Conservation (phyloP, 306 rosid species). For the Rosa chinensis region DNA sequence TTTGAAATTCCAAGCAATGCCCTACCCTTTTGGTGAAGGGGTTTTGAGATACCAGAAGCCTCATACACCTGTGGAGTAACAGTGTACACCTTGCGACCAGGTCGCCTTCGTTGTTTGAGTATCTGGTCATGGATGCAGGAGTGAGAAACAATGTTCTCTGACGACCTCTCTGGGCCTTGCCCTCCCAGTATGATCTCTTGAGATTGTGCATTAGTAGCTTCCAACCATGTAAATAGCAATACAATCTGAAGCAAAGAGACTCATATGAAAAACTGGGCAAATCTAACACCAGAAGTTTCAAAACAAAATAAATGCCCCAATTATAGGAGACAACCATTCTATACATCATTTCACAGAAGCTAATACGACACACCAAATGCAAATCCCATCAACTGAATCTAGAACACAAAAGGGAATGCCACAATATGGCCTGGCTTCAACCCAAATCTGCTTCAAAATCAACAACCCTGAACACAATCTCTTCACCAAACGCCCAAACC, state of each 20-base stretch:
- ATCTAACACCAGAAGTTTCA: background rate
- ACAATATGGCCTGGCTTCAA: background rate
- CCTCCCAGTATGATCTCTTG: conserved; percentile 41
- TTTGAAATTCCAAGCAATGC: conserved; percentile 64
- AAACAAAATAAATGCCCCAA: background rate
- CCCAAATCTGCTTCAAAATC: conserved; percentile 17
- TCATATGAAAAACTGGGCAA: background rate
- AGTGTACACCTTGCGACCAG: conserved; percentile 88
- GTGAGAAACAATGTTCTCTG: conserved; percentile 67
- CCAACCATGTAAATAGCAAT: conserved; percentile 54
- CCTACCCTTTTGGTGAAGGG: conserved; percentile 69
- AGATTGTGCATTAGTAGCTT: conserved; percentile 45
- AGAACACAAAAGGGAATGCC: background rate
- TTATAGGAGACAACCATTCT: background rate
- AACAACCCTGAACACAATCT: background rate
- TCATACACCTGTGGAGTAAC: conserved; percentile 80
- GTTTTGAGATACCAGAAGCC: conserved; percentile 42
- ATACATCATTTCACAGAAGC: background rate
- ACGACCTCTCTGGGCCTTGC: conserved; percentile 43
- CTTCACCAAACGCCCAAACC: conserved; percentile 5
- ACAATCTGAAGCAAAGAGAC: conserved; percentile 54
- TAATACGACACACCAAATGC: background rate
- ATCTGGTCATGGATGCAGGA: conserved; percentile 97
- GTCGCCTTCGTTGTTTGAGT: conserved; percentile 79
- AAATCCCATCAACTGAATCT: background rate